Conservation (phyloP, 2,329 filamentous ascomycete species). For the Apiospora aurea region DNA sequence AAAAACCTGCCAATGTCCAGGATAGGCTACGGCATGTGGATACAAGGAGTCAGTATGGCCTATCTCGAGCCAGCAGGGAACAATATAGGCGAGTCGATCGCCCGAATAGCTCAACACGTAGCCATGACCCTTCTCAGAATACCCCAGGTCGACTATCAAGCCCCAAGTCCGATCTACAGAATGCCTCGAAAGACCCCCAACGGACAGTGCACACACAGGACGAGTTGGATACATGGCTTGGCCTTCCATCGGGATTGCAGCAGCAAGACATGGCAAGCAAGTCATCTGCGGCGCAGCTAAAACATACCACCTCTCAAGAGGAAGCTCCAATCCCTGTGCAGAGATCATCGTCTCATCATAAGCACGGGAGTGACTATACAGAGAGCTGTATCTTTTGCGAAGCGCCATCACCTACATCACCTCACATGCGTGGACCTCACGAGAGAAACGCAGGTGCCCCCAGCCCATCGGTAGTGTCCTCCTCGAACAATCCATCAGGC, state of each 20-base stretch:
- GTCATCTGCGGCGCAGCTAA: not conserved
- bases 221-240: slow-evolving; percentile 19
- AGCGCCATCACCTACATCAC: not conserved
- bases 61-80: slow-evolving; percentile 24
- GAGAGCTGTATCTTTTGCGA: slow-evolving; percentile 20
- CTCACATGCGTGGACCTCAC: not conserved
- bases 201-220: not conserved
- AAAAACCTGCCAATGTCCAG: slow-evolving; percentile 33
- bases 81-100: slow-evolving; percentile 20
- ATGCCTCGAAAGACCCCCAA: too few species aligned
- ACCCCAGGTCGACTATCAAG: not conserved
- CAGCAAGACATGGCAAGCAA: not conserved
- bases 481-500: not conserved
- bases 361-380: not conserved
- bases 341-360: not conserved
- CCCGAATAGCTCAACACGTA: slow-evolving; percentile 21
- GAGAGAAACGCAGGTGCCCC: not conserved
- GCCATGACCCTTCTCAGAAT: not conserved
- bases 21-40: slow-evolving; percentile 35
- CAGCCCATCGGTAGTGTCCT: not conserved
- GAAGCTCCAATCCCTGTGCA: not conserved
- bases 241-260: not conserved
- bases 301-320: not conserved
- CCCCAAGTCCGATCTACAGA: not conserved
- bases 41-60: slow-evolving; percentile 27